A percentile compares a stretch with the other conserved stretches of the same genome.
Evolutionary conservation across 805 yeast species (phyloP).

Genomic region (Metschnikowia santaceciliae): DNA sequence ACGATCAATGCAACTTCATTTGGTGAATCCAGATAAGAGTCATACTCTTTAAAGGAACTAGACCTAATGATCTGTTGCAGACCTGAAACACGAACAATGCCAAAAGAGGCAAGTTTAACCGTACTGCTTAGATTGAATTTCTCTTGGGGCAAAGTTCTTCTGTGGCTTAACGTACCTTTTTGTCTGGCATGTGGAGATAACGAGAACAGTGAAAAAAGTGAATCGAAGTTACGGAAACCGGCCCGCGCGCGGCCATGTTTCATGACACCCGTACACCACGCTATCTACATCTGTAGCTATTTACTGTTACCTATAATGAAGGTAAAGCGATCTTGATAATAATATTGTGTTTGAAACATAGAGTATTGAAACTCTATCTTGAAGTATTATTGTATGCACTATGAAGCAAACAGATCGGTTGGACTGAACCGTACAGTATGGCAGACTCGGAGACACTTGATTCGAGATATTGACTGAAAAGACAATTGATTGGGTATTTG

Average conservation of each 20-base stretch:
- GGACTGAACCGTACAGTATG: too few species aligned
- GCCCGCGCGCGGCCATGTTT: slow-evolving; percentile 2
- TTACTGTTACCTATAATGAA: not conserved
- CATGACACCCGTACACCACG: not conserved
- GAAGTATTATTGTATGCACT: not conserved
- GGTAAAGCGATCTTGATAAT: not conserved
- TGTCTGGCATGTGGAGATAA: slow-evolving; percentile 4
- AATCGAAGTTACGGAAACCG: not conserved
- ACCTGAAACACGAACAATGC: not conserved
- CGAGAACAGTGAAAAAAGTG: slow-evolving; percentile 1
- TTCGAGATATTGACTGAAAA: too few species aligned
- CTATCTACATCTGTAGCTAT: not conserved
- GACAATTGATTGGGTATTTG: too few species aligned
- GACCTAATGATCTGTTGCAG: not conserved
- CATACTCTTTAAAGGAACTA: not conserved
- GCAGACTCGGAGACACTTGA: too few species aligned
- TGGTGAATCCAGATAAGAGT: not conserved
- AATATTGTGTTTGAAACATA: too few species aligned
- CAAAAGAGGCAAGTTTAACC: not conserved
- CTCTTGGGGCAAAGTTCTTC: not conserved
- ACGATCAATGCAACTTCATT: too few species aligned
- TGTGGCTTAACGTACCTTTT: not conserved
- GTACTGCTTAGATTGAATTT: not conserved
- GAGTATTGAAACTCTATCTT: too few species aligned
- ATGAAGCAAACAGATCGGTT: not conserved